Conservation (phyloP, 371 early-diverging fungal species). For the Lichtheimia ornata region DNA sequence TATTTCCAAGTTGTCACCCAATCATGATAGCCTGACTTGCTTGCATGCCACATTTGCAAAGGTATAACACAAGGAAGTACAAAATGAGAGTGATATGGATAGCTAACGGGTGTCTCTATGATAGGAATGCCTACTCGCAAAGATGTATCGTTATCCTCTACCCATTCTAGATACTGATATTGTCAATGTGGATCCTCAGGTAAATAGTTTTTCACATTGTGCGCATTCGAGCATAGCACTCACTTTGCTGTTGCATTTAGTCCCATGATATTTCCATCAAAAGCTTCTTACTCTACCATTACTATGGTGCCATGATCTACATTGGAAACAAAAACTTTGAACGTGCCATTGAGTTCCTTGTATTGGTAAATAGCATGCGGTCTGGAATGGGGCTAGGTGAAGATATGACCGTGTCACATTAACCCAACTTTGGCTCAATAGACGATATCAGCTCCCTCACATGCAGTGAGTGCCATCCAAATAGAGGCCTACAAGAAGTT, state of each 20-base stretch:
- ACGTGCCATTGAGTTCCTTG: constrained; percentile 66
- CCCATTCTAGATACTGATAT: constrained; percentile 61
- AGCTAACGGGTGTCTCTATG: background rate
- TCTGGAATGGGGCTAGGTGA: too few relatives aligned
- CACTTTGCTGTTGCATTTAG: constrained; percentile 10
- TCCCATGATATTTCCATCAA: constrained; percentile 40
- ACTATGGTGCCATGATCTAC: constrained; percentile 78
- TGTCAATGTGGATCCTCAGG: constrained; percentile 54
- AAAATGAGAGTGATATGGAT: background rate
- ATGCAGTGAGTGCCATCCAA: constrained; percentile 71
- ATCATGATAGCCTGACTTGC: constrained; percentile 50
- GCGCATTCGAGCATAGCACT: background rate
- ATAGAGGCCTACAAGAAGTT: constrained; percentile 77
- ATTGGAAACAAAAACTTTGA: constrained; percentile 67
- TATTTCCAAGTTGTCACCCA: constrained; percentile 38
- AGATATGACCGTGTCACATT: background rate
- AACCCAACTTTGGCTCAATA: constrained; percentile 9
- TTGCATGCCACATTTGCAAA: constrained; percentile 59
- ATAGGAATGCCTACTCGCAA: constrained; percentile 62
- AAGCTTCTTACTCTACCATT: constrained; percentile 73
- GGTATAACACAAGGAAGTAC: constrained; percentile 21
- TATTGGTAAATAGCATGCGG: constrained; percentile 34
- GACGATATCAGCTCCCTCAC: constrained; percentile 66
- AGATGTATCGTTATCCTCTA: constrained; percentile 59
- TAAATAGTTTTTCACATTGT: constrained; percentile 13